phyloP scores from a whole-genome alignment of 2,329 filamentous ascomycete species.

The Dactylellina drechsleri region DNA sequence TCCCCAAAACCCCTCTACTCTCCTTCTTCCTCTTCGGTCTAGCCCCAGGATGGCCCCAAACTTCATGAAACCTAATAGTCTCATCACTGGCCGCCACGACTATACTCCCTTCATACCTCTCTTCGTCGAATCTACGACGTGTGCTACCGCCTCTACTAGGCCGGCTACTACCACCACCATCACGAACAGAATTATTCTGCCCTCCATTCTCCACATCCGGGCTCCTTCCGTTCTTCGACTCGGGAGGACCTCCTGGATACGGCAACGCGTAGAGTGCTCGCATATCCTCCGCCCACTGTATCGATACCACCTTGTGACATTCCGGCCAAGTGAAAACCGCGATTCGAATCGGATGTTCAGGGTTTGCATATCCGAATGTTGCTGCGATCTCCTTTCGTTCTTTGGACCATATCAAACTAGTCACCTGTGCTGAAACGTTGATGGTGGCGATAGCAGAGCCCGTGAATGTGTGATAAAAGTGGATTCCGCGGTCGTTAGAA shows the following conservation, averaged over 20 bases:
- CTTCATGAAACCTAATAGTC: constrained; percentile 93
- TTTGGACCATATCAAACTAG: constrained; percentile 87
- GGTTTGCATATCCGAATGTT: constrained; percentile 92
- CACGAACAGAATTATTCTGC: background rate
- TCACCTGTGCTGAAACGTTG: constrained; percentile 91
- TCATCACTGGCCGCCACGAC: constrained; percentile 92
- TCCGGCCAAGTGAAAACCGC: constrained; percentile 95
- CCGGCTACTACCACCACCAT: constrained; percentile 41
- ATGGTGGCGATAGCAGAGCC: constrained; percentile 89
- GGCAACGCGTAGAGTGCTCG: constrained; percentile 87
- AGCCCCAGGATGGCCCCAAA: constrained; percentile 74
- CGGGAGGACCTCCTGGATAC: constrained; percentile 73
- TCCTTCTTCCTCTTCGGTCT: constrained; percentile 62
- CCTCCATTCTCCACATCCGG: constrained; percentile 18
- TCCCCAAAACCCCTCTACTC: constrained; percentile 76
- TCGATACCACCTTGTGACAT: constrained; percentile 83
- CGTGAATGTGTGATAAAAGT: constrained; percentile 89
- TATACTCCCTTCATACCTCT: constrained; percentile 77
- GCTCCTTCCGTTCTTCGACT: constrained; percentile 37
- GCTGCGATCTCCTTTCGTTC: constrained; percentile 87
- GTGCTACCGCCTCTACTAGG: constrained; percentile 60
- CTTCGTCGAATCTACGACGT: too few species aligned
- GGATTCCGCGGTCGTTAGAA: constrained; percentile 92
- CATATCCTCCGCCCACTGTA: constrained; percentile 83
- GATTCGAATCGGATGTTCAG: constrained; percentile 87